Base-by-base conservation (phyloP, 805 yeast species). In the Candida sakaeoensis region DNA sequence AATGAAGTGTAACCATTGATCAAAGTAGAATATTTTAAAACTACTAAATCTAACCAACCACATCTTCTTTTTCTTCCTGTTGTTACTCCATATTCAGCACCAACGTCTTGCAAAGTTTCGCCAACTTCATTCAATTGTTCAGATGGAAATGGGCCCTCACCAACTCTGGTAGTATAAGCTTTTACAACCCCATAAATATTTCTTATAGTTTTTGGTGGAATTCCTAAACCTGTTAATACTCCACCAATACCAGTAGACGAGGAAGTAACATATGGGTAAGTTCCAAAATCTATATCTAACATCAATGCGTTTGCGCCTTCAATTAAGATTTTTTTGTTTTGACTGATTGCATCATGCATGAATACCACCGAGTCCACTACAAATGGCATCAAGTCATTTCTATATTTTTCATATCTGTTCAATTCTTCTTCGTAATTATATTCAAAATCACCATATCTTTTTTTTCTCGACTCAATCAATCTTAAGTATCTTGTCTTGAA, bases 21-120 rank as follows among this genome's bases (percentile, higher is more conserved):
- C 60, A 82, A 65, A 42, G 89, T 80, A 27, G 97, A 88, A 70
- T 93, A 91, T 63, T 85, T 86, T 64, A 93, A 72, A 19, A 93
- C 96, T 17, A 93, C 98, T 54, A 93, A 73, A 67, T 93, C 99
- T 59, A 93, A 80, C 99, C 99, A 93, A 42, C 99, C 99, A 65
- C 99, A 93, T 70, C 99, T 82, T 74, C 99, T 85, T 77, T 90
- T 89, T 72, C 99, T 83, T 51, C 99, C 99, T 26, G 99, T 93
- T 48, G 99, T 93, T 52, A 93, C 99, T 67, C 99, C 99, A 56
- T 61, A 86, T 68, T 93, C 99, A 43, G 90, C 95, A 56, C 99
- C 99, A 47, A 93, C 86, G 32, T 74, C 67, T 65, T 93, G 99
- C 58, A 93, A 74, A 50, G 79, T 78, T 55, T 85, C 95, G 57